A percentile compares a stretch with the other conserved stretches of the same genome.
Conservation (phyloP, 139 green algal genomes). For the Closterium sp. region DNA sequence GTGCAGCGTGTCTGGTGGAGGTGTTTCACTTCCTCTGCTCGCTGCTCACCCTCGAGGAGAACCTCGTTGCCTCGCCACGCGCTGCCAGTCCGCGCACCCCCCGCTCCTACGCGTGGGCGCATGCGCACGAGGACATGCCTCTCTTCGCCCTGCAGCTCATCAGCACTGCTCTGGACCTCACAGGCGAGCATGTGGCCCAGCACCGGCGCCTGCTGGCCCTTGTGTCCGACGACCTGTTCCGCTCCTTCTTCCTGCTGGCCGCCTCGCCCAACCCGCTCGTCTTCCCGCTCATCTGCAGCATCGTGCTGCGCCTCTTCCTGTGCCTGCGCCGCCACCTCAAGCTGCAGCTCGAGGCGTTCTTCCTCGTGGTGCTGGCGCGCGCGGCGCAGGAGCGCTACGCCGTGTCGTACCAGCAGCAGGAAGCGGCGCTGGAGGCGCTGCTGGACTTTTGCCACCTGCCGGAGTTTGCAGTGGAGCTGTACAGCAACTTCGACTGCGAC, state of each 20-base stretch:
- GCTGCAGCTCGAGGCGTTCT: slow-evolving; percentile 80
- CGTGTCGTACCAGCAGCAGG: slow-evolving; percentile 38
- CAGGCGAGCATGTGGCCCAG: background rate
- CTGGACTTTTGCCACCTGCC: slow-evolving; percentile 86
- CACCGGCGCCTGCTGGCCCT: slow-evolving; percentile 64
- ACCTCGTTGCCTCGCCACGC: background rate
- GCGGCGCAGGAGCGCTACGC: slow-evolving; percentile 71
- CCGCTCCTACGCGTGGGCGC: background rate
- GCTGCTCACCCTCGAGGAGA: slow-evolving; percentile 42
- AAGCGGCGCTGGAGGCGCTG: slow-evolving; percentile 85
- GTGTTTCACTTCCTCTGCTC: slow-evolving; percentile 53
- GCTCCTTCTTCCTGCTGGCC: slow-evolving; percentile 57
- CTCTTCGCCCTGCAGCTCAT: slow-evolving; percentile 78
- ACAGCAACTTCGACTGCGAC: slow-evolving; percentile 89
- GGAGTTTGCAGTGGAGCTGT: slow-evolving; percentile 81
- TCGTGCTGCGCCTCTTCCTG: slow-evolving; percentile 66
- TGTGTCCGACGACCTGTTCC: slow-evolving; percentile 66
- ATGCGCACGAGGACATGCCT: slow-evolving; percentile 44
- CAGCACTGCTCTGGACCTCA: slow-evolving; percentile 59
- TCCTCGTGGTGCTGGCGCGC: slow-evolving; percentile 73
- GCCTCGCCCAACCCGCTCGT: slow-evolving; percentile 42
- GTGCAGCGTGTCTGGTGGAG: slow-evolving; percentile 49
- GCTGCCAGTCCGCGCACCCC: background rate
- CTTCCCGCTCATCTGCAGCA: slow-evolving; percentile 55
- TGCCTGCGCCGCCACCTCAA: slow-evolving; percentile 69